phyloP scores from a whole-genome alignment of 2,329 filamentous ascomycete species.

The Alternaria infectoria region DNA sequence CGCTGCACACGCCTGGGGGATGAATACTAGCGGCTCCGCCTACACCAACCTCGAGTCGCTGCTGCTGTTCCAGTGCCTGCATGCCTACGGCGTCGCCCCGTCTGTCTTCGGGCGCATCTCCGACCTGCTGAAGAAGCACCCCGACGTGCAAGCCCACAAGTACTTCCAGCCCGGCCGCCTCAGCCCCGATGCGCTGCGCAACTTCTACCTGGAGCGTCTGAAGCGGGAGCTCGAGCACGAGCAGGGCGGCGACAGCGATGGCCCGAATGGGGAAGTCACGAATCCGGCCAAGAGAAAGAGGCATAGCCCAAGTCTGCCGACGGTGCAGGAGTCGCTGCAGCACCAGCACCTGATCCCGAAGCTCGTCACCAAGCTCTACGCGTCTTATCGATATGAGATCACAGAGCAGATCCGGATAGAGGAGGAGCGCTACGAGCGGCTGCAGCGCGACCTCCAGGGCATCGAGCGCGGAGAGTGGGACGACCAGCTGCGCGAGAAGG shows the following conservation, averaged over 20 bases:
- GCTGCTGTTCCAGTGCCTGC: slow-evolving; percentile 81
- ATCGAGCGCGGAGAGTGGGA: slow-evolving; percentile 68
- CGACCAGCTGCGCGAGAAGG: slow-evolving; percentile 44
- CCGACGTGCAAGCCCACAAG: slow-evolving; percentile 71
- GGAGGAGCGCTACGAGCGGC: slow-evolving; percentile 68
- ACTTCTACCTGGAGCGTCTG: slow-evolving; percentile 77
- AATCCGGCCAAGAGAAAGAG: slow-evolving; percentile 73
- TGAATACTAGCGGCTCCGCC: slow-evolving; percentile 65
- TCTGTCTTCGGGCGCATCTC: slow-evolving; percentile 75
- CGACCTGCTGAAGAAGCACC: slow-evolving; percentile 74
- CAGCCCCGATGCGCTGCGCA: slow-evolving; percentile 77
- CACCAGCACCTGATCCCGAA: slow-evolving; percentile 72
- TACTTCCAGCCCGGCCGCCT: slow-evolving; percentile 77
- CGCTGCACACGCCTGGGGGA: slow-evolving; percentile 50
- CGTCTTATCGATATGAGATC: slow-evolving; percentile 72
- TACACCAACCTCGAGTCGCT: slow-evolving; percentile 88
- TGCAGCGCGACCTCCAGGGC: slow-evolving; percentile 72
- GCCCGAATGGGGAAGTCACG: slow-evolving; percentile 36
- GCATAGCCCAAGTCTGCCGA: slow-evolving; percentile 67
- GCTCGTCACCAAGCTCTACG: slow-evolving; percentile 76
- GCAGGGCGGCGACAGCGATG: slow-evolving; percentile 53
- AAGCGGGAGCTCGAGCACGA: slow-evolving; percentile 71
- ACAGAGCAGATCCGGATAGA: slow-evolving; percentile 76
- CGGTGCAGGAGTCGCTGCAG: slow-evolving; percentile 69
- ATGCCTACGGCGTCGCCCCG: slow-evolving; percentile 69